phyloP scores from a whole-genome alignment of 1,284 basidiomycete species.

The Singerocomus rubriflavus region DNA sequence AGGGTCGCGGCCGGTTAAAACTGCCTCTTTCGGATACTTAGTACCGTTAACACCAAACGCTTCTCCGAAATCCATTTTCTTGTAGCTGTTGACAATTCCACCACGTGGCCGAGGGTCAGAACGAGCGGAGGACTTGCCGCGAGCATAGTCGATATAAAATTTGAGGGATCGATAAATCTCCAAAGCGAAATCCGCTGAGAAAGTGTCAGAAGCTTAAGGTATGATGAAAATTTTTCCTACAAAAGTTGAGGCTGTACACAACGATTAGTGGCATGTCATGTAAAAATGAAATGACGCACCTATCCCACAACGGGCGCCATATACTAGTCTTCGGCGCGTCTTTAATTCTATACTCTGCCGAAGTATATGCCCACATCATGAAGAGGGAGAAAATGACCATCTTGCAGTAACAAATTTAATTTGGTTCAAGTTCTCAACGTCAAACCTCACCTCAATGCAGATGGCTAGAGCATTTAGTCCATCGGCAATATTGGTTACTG shows the following conservation, averaged over 20 bases:
- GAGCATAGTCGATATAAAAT: constrained; percentile 55
- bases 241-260: constrained; percentile 61
- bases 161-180: constrained; percentile 64
- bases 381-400: constrained; percentile 79
- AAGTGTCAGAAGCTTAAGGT: constrained; percentile 6
- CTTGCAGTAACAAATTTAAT: constrained; percentile 32
- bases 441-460: constrained; percentile 66
- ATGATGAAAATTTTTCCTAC: constrained; percentile 36
- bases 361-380: constrained; percentile 81
- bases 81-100: constrained; percentile 29
- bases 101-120: constrained; percentile 31
- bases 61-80: constrained; percentile 41
- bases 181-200: constrained; percentile 56
- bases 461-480: constrained; percentile 80
- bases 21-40: constrained; percentile 14
- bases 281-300: constrained; percentile 36
- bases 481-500: constrained; percentile 72
- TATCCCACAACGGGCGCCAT: constrained; percentile 70
- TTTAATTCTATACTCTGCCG: constrained; percentile 56
- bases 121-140: constrained; percentile 46
- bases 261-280: constrained; percentile 6
- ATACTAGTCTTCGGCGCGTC: constrained; percentile 45
- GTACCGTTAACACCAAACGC: constrained; percentile 47
- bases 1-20: constrained; percentile 14
- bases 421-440: background rate